Evolutionary conservation across 2,329 filamentous ascomycete genomes (phyloP), one percentile per base, ranked within the genome.

Genomic region (Hypoxylon sp.): DNA sequence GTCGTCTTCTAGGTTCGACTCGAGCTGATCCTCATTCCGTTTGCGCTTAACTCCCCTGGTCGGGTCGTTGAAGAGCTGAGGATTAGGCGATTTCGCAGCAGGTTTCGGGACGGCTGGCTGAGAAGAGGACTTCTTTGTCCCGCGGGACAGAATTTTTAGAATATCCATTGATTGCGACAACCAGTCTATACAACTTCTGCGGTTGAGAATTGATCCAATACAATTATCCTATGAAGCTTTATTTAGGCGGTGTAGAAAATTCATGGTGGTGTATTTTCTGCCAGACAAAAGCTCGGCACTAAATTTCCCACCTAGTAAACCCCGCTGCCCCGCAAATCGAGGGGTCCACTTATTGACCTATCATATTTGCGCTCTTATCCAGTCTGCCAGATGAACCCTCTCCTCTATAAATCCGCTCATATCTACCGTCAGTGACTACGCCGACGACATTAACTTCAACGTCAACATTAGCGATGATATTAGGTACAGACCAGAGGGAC

Each of bases 111-210:
- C 67, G 17, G 75, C 73, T 10, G 74, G 67, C 53, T 80, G 83
- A 63, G 81, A 83, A 4, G 82, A 75, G 13, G 83, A 81, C 74
- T 83, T 83, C 68, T 91, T 93, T 2, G 88, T 89, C 63, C 90
- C 90, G 55, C 91, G 86, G 36, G 91, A 92, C 65, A 94, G 82
- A 32, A 94, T 82, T 75, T 90, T 93, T 75, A 93, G 83, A 60
- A 93, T 89, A 80, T 94, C 91, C 90, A 92, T 92, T 61, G 52
- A 46, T 62, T 50, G 52, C 56, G 53, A 63, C 60, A 14, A 52
- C 19, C 25, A 25, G 7, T 28, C 17, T 21, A 11, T 36, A 41
- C 41, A 19, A 53, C 21, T 43, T 62, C 32, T 28, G 38, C 34
- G 23, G 21, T 48, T 10, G 14, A 63, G 36, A 65, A 60, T 58